Evolutionary conservation across 768 basidiomycete species (phyloP).

Genomic region (Cyclocybe cylindracea): DNA sequence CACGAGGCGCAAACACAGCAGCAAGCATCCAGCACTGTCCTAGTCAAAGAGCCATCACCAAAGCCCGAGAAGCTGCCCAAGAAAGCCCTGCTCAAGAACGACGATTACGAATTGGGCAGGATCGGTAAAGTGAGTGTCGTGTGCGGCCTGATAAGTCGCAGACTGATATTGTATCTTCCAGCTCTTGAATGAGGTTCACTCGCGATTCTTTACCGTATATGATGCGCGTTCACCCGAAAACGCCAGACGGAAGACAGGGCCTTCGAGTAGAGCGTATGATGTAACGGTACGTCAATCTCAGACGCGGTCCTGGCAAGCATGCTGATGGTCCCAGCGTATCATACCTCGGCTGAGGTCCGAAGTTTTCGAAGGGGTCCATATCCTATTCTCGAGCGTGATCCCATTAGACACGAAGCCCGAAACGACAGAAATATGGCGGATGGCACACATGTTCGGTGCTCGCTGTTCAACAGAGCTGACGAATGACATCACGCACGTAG

Average conservation of each 20-base stretch:
- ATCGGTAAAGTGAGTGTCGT: constrained; percentile 60
- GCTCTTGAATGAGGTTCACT: constrained; percentile 84
- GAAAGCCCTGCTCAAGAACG: constrained; percentile 83
- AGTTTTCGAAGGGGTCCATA: constrained; percentile 76
- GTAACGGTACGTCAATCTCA: constrained; percentile 66
- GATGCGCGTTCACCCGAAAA: constrained; percentile 40
- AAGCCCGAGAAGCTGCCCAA: constrained; percentile 49
- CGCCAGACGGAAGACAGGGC: constrained; percentile 25
- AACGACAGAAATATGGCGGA: constrained; percentile 80
- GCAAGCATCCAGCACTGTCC: constrained; percentile 18
- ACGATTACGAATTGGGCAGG: constrained; percentile 80
- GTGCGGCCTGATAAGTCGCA: not conserved
- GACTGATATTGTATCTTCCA: constrained; percentile 26
- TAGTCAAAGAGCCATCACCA: constrained; percentile 17
- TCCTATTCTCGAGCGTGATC: constrained; percentile 94
- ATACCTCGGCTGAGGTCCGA: constrained; percentile 78
- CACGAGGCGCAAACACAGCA: constrained; percentile 32
- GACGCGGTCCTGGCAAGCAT: not conserved
- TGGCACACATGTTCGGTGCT: constrained; percentile 89
- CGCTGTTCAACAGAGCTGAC: constrained; percentile 71
- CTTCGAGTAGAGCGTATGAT: constrained; percentile 51
- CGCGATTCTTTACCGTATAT: constrained; percentile 71
- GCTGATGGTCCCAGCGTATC: constrained; percentile 58
- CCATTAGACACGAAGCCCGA: constrained; percentile 85
- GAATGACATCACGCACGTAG: constrained; percentile 79